A percentile compares a stretch with the other conserved stretches of the same genome.
Conservation (phyloP, 2,329 filamentous ascomycete genomes). For the Plectosphaerella plurivora region DNA sequence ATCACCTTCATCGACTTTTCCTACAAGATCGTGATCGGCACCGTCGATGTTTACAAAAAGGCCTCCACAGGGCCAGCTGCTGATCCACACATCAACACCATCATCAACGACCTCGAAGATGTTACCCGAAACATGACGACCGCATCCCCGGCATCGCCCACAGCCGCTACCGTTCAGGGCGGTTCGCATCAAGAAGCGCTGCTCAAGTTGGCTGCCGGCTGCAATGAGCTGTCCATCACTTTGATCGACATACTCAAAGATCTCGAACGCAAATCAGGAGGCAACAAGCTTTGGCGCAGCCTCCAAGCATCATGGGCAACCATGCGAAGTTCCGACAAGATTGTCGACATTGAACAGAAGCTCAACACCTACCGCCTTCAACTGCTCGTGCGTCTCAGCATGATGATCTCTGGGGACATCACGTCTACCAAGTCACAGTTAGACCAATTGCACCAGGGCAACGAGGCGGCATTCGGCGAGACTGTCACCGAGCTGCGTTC, state of each 20-base stretch:
- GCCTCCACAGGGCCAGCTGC: not conserved
- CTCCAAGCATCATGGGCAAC: not conserved
- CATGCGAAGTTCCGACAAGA: not conserved
- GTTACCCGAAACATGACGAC: slow-evolving; percentile 1
- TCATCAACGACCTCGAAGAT: slow-evolving; percentile 3
- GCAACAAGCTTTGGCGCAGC: not conserved
- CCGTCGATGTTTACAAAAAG: not conserved
- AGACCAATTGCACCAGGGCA: no score
- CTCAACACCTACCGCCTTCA: not conserved
- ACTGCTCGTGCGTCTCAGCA: not conserved
- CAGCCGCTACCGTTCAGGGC: not conserved
- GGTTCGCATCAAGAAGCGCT: not conserved
- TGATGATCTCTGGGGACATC: not conserved
- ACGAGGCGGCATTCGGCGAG: not conserved
- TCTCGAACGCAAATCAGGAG: not conserved
- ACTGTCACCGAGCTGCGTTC: not conserved
- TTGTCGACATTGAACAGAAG: not conserved
- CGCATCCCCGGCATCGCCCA: not conserved
- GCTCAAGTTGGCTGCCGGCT: not conserved
- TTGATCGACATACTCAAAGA: not conserved
- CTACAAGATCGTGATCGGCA: not conserved
- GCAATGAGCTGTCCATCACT: not conserved
- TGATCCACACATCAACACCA: slow-evolving; percentile 8
- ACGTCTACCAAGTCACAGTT: no score
- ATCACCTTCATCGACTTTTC: slow-evolving; percentile 2